phyloP scores from a whole-genome alignment of 805 yeast species.

The Schwanniomyces occidentalis region DNA sequence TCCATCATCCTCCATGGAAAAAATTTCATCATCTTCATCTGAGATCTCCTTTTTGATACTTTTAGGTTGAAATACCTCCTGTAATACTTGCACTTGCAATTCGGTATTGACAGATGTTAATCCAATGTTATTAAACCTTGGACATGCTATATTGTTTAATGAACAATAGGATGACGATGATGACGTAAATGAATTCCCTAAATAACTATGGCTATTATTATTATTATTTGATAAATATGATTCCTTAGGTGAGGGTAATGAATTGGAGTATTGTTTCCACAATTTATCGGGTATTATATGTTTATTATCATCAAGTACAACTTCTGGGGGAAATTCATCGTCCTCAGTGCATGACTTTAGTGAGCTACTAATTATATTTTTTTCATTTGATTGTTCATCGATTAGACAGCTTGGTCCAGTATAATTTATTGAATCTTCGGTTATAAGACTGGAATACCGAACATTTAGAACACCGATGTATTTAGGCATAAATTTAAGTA shows the following conservation, averaged over 20 bases:
- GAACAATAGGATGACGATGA: constrained; percentile 4
- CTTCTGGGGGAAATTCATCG: constrained; percentile 62
- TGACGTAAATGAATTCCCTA: constrained; percentile 6
- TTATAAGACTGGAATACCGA: constrained; percentile 60
- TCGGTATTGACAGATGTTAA: constrained; percentile 39
- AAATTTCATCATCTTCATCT: constrained; percentile 35
- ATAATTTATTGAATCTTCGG: constrained; percentile 19
- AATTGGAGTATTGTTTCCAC: constrained; percentile 58
- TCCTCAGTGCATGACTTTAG: constrained; percentile 13
- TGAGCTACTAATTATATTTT: constrained; percentile 1
- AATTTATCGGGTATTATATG: constrained; percentile 87
- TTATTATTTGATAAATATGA: constrained; percentile 2
- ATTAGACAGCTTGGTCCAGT: neutral
- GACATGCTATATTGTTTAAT: neutral
- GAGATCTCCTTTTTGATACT: constrained; percentile 4
- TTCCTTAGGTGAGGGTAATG: constrained; percentile 18
- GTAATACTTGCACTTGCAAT: constrained; percentile 38
- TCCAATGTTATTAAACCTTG: constrained; percentile 15
- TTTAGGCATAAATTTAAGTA: constrained; percentile 84
- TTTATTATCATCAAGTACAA: constrained; percentile 85
- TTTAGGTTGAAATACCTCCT: constrained; percentile 36
- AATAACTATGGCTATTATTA: no score
- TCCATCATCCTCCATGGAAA: constrained; percentile 47
- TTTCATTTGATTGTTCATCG: neutral
- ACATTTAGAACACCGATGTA: constrained; percentile 95